Evolutionary conservation across 768 basidiomycete species (phyloP).

Genomic region (Pleurotus sapidus): DNA sequence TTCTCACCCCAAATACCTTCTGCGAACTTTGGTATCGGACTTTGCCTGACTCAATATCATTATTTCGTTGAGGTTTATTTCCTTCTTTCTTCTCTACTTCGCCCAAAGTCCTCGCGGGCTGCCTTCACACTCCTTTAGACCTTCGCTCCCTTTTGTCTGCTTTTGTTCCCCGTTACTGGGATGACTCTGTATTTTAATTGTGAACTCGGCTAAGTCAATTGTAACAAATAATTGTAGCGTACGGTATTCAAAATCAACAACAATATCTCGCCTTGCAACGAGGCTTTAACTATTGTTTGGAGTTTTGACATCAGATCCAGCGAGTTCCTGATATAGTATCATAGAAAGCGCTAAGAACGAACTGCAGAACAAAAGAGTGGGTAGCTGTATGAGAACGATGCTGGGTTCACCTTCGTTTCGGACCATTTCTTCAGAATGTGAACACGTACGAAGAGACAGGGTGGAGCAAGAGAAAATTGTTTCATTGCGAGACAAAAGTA

Average conservation of each 20-base stretch:
- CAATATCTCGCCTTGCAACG: not conserved
- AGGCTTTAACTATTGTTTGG: not conserved
- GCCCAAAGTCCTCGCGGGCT: not conserved
- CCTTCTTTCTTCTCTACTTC: constrained; percentile 17
- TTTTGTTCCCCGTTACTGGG: not conserved
- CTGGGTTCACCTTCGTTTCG: no score
- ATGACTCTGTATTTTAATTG: not conserved
- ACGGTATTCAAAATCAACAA: not conserved
- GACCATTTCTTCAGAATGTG: no score
- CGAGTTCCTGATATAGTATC: no score
- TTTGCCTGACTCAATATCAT: constrained; percentile 9
- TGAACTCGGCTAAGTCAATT: not conserved
- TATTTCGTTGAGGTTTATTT: constrained; percentile 11
- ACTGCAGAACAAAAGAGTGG: no score
- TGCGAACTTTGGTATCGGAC: constrained; percentile 10
- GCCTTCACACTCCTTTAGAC: constrained; percentile 12
- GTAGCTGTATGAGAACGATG: no score
- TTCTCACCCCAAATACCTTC: not conserved
- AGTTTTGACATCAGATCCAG: not conserved
- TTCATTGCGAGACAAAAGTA: no score
- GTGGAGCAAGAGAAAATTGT: no score
- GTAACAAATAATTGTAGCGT: constrained; percentile 6
- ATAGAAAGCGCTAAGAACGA: no score
- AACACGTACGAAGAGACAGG: no score
- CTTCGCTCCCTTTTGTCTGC: constrained; percentile 3